These are phyloP conservation scores for Digitaria exilis DNA, from an alignment of 202 grass and related monocot species.

Conservation along the genomic window DNA sequence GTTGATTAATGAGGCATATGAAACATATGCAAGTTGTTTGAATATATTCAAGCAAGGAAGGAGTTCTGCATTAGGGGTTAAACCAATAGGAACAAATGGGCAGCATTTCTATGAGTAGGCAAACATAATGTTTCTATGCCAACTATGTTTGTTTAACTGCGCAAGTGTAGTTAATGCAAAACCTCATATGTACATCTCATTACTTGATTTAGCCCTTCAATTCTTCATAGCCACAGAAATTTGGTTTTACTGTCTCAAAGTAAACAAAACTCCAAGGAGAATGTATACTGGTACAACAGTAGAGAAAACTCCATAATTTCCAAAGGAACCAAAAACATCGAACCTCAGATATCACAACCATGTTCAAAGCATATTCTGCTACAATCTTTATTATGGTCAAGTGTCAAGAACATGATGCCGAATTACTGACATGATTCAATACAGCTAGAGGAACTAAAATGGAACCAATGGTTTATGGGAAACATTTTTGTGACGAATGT, in stretches of 20 bases:
- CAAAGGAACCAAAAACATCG: background rate
- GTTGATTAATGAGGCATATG: constrained; percentile 4
- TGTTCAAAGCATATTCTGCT: background rate
- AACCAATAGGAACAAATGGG: background rate
- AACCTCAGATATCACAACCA: background rate
- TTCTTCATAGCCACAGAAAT: background rate
- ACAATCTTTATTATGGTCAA: background rate
- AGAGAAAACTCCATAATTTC: background rate
- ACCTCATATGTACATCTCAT: background rate
- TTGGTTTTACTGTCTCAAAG: constrained; percentile 6
- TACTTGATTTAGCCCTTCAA: background rate
- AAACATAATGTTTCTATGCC: background rate
- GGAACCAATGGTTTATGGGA: background rate
- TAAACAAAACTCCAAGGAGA: constrained; percentile 12
- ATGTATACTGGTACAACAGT: background rate
- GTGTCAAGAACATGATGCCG: background rate
- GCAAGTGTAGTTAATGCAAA: background rate
- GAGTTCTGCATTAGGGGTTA: background rate
- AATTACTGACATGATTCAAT: background rate
- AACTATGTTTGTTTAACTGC: too few species aligned
- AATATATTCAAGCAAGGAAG: constrained; percentile 6
- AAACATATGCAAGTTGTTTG: constrained; percentile 13
- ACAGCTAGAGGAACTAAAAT: background rate
- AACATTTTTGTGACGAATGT: background rate
- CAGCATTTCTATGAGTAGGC: background rate